Base-by-base conservation (phyloP, 1,284 basidiomycete species). In the Peniophora sp. region DNA sequence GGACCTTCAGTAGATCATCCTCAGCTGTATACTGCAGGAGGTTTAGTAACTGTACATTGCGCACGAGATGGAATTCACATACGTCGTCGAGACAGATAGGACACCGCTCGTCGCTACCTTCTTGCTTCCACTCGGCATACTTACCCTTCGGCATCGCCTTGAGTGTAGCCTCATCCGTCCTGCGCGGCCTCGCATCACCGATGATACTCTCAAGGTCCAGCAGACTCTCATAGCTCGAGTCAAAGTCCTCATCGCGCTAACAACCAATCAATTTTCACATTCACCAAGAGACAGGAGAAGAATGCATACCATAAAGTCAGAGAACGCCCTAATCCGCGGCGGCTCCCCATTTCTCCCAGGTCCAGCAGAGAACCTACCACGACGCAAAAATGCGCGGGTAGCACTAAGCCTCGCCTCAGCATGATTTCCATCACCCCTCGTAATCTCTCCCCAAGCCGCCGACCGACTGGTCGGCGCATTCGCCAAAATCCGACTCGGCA, bases 11-110 rank as follows among this genome's bases (percentile, higher is more conserved):
- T 12, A 87, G 72, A 1, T 69, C 56, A 58, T 88, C 86, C 19
- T 63, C 61, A 3, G 74, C 67, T 49, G 70, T 64, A 56, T 89
- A 89, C 87, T 89, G 52, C 23, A 47, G 22, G 17, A 16, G 11
- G 11, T 19, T 49, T 17, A 48, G 49, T 32, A 45, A 16, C 19
- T 45, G n/a, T 10, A 23, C 8, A n/a, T 63, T 11, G 49, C 61
- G 43, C 17, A 47, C 39, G 38, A 27, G 48, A 27, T 23, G 48
- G 47, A 45, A n/a, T n/a, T 23, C 19, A 75, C 85, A 47, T 59
- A 88, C 86, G 64, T 89, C 86, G 55, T 89, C 86, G 55, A 89
- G 65, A 59, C 87, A 89, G 47, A 89, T 89, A 2, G 86, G 85
- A 62, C 86, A 89, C 39, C 85, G 74, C 49, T 74, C 70, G 56